These are phyloP conservation scores for Suillus subalutaceus DNA, from an alignment of 768 basidiomycete genomes.

Conservation along the genomic window DNA sequence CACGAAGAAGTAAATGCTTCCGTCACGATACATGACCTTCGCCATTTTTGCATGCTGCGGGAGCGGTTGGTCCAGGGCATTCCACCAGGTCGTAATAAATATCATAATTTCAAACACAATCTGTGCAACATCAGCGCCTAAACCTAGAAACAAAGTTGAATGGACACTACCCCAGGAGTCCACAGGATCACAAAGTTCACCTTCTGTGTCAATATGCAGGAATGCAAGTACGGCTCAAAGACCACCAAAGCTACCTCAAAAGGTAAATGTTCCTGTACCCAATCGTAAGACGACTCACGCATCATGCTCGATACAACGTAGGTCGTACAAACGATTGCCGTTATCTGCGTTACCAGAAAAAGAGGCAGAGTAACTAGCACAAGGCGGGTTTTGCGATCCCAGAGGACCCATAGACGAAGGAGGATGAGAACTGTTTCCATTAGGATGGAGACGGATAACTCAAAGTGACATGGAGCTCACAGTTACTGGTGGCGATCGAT, in stretches of 20 bases:
- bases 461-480: slow-evolving; percentile 24
- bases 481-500: slow-evolving; percentile 39
- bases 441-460: neutral
- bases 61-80: slow-evolving; percentile 31
- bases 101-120: slow-evolving; percentile 34
- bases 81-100: slow-evolving; percentile 32
- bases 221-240: slow-evolving; percentile 15
- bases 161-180: slow-evolving; percentile 29
- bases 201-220: slow-evolving; percentile 25
- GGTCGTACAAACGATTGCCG: slow-evolving; percentile 24
- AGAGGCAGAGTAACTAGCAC: slow-evolving; percentile 32
- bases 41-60: slow-evolving; percentile 19
- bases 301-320: slow-evolving; percentile 29
- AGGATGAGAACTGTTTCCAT: slow-evolving; percentile 38
- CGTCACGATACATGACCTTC: slow-evolving; percentile 32
- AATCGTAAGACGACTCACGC: slow-evolving; percentile 24
- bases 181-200: slow-evolving; percentile 29
- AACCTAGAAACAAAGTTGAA: neutral
- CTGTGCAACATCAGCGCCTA: slow-evolving; percentile 14
- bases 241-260: slow-evolving; percentile 21
- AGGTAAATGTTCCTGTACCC: neutral
- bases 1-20: slow-evolving; percentile 31
- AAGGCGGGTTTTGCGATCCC: slow-evolving; percentile 31
- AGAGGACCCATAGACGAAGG: slow-evolving; percentile 43
- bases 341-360: slow-evolving; percentile 34